A percentile compares a stretch with the other conserved stretches of the same genome.
Conservation (phyloP, 2,329 filamentous ascomycete genomes). For the Xenosphaeropsis pyriputrescens region DNA sequence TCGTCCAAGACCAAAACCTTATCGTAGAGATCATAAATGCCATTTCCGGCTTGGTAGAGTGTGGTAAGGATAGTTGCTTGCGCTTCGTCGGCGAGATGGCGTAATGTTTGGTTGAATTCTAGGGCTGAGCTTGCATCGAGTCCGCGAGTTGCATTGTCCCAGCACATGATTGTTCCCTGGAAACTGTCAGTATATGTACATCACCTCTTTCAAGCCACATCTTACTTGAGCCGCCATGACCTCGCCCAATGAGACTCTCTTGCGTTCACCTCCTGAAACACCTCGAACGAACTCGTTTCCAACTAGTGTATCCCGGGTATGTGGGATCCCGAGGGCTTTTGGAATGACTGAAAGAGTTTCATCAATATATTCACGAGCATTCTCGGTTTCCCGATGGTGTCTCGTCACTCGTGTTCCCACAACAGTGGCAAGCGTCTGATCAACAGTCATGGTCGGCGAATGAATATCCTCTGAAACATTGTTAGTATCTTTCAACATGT, state of each 20-base stretch:
- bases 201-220: too few species aligned
- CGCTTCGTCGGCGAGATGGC: slow-evolving; percentile 51
- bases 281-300: slow-evolving; percentile 45
- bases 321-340: slow-evolving; percentile 36
- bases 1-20: slow-evolving; percentile 64
- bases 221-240: slow-evolving; percentile 33
- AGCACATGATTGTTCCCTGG: slow-evolving; percentile 50
- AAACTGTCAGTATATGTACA: too few species aligned
- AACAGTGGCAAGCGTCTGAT: slow-evolving; percentile 57
- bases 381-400: slow-evolving; percentile 32
- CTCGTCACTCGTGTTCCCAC: slow-evolving; percentile 34
- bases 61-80: slow-evolving; percentile 55
- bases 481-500: too few species aligned
- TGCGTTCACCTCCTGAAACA: slow-evolving; percentile 49
- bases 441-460: slow-evolving; percentile 56
- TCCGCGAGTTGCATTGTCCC: slow-evolving; percentile 62
- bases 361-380: slow-evolving; percentile 22
- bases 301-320: slow-evolving; percentile 47
- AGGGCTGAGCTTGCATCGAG: slow-evolving; percentile 60
- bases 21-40: slow-evolving; percentile 56
- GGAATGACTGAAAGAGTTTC: not conserved
- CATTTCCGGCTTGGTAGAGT: slow-evolving; percentile 53
- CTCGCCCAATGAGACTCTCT: slow-evolving; percentile 49
- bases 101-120: slow-evolving; percentile 51
- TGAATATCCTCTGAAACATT: slow-evolving; percentile 43